Conservation (phyloP, 129 eudicot genomes). For the Escallonia herrerae region DNA sequence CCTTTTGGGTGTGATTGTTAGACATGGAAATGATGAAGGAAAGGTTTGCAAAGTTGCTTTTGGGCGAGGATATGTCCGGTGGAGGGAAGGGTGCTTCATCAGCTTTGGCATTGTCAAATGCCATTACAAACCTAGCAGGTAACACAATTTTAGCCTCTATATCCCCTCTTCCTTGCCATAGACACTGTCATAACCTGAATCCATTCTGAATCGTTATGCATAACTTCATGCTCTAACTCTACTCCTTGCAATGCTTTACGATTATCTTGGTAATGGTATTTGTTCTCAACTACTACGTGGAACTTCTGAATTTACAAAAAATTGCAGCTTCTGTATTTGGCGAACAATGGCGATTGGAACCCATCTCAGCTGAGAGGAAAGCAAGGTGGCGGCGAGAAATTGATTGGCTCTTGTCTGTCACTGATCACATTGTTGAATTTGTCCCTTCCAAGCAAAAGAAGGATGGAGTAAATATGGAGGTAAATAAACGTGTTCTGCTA, state of each 20-base stretch:
- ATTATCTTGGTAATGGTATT: too few species aligned
- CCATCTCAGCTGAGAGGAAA: slow-evolving; percentile 63
- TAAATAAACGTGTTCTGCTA: background rate
- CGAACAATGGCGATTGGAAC: slow-evolving; percentile 62
- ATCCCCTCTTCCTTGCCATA: background rate
- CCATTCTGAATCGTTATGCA: too few species aligned
- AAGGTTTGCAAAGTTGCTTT: slow-evolving; percentile 82
- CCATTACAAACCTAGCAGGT: slow-evolving; percentile 96
- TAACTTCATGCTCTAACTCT: too few species aligned
- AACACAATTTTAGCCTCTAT: background rate
- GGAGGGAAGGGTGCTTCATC: slow-evolving; percentile 95
- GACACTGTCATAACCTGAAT: too few species aligned
- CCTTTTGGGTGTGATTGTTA: slow-evolving; percentile 1
- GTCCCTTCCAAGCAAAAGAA: slow-evolving; percentile 66
- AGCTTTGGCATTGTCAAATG: slow-evolving; percentile 95
- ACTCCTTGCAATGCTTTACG: too few species aligned
- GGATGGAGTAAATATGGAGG: slow-evolving; percentile 80
- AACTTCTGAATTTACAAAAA: background rate
- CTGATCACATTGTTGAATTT: slow-evolving; percentile 81
- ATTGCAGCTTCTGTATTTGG: slow-evolving; percentile 77
- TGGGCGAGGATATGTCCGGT: slow-evolving; percentile 99
- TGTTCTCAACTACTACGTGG: too few species aligned
- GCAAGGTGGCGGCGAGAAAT: slow-evolving; percentile 79
- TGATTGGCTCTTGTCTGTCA: slow-evolving; percentile 76
- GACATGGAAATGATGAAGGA: slow-evolving; percentile 89